Percentiles rank a stretch among this genome's conserved stretches.
These are phyloP conservation scores for Pseudoperonospora humuli DNA, from an alignment of 352 stramenopile species.

Conservation along the genomic window DNA sequence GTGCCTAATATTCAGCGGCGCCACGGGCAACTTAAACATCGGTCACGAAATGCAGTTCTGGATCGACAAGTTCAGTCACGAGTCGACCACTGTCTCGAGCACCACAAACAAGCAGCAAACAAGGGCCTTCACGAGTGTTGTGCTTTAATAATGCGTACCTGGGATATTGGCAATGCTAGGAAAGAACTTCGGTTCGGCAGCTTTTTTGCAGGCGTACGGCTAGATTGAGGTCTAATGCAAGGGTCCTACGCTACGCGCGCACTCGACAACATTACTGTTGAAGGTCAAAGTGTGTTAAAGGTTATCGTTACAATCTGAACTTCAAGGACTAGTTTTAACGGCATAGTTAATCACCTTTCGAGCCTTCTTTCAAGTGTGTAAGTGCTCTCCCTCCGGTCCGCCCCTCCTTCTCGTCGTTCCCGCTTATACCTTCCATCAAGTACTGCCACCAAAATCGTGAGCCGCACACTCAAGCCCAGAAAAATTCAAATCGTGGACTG, in stretches of 20 bases:
- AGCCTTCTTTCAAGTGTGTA: too few species aligned
- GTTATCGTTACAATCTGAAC: too few species aligned
- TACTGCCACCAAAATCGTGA: too few species aligned
- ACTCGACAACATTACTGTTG: constrained; percentile 97
- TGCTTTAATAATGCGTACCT: constrained; percentile 98
- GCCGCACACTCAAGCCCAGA: too few species aligned
- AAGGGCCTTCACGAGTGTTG: constrained; percentile 99
- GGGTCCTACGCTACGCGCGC: constrained; percentile 88
- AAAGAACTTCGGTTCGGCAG: constrained; percentile 88
- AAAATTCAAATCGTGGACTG: too few species aligned
- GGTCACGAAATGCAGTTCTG: constrained; percentile 38
- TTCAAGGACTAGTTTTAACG: too few species aligned
- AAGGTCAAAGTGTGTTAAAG: too few species aligned
- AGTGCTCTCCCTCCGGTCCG: too few species aligned
- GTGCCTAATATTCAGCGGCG: constrained; percentile 42
- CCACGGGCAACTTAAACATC: constrained; percentile 27
- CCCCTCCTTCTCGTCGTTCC: too few species aligned
- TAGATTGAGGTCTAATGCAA: constrained; percentile 99
- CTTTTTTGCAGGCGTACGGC: constrained; percentile 87
- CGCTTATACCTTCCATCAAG: too few species aligned
- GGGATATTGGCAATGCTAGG: constrained; percentile 98
- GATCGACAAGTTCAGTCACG: constrained; percentile 25
- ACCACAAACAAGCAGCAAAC: constrained; percentile 98
- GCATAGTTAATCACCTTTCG: too few species aligned
- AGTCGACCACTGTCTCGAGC: constrained; percentile 74